Evolutionary conservation across 2,329 filamentous ascomycete genomes (phyloP).

Genomic region (Aspergillus cejpii): DNA sequence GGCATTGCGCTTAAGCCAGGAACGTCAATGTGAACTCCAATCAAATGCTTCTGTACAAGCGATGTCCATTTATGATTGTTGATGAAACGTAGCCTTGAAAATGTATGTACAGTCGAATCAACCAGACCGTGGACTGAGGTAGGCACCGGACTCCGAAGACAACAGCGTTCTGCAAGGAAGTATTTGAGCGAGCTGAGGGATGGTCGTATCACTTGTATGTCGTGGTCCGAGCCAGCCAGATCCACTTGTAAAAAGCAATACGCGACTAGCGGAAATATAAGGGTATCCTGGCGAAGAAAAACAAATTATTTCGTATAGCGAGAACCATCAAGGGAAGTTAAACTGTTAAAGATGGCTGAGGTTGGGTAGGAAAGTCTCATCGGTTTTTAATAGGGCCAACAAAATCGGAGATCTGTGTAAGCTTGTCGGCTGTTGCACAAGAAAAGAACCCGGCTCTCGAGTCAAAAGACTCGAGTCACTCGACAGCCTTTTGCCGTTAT

Average conservation of each 20-base stretch:
- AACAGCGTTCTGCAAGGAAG: constrained; percentile 3
- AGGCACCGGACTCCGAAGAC: constrained; percentile 1
- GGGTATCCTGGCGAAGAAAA: constrained; percentile 12
- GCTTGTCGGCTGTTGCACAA: constrained; percentile 14
- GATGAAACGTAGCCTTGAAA: neutral
- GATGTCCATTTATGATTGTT: constrained; percentile 22
- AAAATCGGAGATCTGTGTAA: neutral
- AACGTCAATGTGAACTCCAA: constrained; percentile 8
- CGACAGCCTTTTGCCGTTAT: constrained; percentile 1
- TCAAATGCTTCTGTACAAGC: constrained; percentile 1
- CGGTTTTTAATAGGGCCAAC: constrained; percentile 11
- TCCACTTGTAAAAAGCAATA: constrained; percentile 22
- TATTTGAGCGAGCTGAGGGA: constrained; percentile 5
- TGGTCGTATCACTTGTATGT: constrained; percentile 8
- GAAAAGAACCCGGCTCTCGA: constrained; percentile 11
- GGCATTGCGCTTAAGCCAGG: constrained; percentile 25
- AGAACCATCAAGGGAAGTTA: constrained; percentile 8
- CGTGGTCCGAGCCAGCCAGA: constrained; percentile 27
- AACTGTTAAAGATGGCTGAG: constrained; percentile 9
- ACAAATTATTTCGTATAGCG: constrained; percentile 1
- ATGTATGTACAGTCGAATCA: constrained; percentile 1
- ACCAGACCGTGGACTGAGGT: neutral
- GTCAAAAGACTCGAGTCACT: constrained; percentile 1
- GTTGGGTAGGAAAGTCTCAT: constrained; percentile 10
- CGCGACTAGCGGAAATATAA: constrained; percentile 9